Evolutionary conservation across 1,284 basidiomycete genomes (phyloP), one percentile per base, ranked within the genome.

Genomic region (Wolfiporia cocos): DNA sequence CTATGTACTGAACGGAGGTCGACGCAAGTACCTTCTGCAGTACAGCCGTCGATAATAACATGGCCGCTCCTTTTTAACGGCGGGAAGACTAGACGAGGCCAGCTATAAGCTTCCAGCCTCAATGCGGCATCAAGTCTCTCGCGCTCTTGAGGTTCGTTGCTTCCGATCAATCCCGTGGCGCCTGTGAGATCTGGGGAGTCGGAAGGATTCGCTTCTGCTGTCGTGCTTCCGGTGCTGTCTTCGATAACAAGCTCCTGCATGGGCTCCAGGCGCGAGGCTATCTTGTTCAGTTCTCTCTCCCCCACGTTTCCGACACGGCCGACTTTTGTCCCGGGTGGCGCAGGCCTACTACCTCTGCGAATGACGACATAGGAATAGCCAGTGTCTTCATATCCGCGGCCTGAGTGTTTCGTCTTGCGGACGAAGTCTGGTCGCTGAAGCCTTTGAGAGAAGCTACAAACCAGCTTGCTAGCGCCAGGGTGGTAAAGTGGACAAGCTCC

Each of bases 31-130:
- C 92, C 93, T 66, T 87, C 76, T 1, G 78, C 57, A 15, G 83
- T 86, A 63, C 96, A 99, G 5, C 84, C 81, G 60, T 99, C 95
- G 47, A 99, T 69, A 41, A 95, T 87, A 46, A 98, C 79, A 62
- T 99, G 95, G 0, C 95, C 95, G 49, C 84, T 89, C 47, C 83
- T 82, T 65, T 97, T 98, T 54, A 97, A 59, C 12, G 95, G 94
- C 17, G 92, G 81, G 52, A 88, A 87, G 33, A 98, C 76, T 24
- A 99, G 74, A 39, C 96, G 78, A 24, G 95, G 92, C 95, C 95
- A 98, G 40, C 69, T 65, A 51, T 81, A 91, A 5, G 90, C 78
- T 61, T 88, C 86, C 21, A 69, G 62, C 47, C 78, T 68, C 49
- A 88, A 62, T 28, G 68, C 63, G 29, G 65, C 68, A 42, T 76